Conservation (phyloP, 352 stramenopile genomes). For the Phytophthora hybrid region DNA sequence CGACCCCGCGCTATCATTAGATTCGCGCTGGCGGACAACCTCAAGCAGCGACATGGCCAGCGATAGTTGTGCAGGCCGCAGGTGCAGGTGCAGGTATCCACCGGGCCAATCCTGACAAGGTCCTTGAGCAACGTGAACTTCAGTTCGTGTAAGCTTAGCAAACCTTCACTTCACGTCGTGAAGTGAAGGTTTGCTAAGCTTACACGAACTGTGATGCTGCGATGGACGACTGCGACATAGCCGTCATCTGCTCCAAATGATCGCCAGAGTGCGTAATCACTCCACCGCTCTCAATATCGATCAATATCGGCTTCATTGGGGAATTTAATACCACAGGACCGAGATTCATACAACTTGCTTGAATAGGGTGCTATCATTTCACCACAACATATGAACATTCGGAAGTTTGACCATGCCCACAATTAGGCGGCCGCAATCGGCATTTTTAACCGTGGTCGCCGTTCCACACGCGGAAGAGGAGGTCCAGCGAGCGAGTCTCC, state of each 20-base stretch:
- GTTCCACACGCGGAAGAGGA: slow-evolving; percentile 41
- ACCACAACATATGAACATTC: no score
- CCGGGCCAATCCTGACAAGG: neutral
- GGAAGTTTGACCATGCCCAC: neutral
- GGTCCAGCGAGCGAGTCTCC: neutral
- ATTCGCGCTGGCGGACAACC: neutral
- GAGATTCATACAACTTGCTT: no score
- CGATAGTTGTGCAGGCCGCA: neutral
- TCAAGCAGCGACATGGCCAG: slow-evolving; percentile 27
- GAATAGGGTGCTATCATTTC: no score
- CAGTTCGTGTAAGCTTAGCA: no score
- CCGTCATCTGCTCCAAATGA: neutral
- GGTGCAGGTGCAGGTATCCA: slow-evolving; percentile 11
- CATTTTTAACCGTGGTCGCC: slow-evolving; percentile 5
- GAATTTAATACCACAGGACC: neutral
- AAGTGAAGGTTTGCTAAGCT: neutral
- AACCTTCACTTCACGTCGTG: neutral
- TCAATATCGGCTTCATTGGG: neutral
- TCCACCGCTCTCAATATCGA: neutral
- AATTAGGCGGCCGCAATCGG: no score
- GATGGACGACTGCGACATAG: neutral
- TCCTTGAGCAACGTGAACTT: slow-evolving; percentile 16
- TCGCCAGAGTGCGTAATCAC: neutral
- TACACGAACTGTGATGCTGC: no score
- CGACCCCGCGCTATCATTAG: slow-evolving; percentile 20